These are phyloP conservation scores for Pezicula rhizophila DNA, from an alignment of 2,329 filamentous ascomycete genomes.

Conservation along the genomic window DNA sequence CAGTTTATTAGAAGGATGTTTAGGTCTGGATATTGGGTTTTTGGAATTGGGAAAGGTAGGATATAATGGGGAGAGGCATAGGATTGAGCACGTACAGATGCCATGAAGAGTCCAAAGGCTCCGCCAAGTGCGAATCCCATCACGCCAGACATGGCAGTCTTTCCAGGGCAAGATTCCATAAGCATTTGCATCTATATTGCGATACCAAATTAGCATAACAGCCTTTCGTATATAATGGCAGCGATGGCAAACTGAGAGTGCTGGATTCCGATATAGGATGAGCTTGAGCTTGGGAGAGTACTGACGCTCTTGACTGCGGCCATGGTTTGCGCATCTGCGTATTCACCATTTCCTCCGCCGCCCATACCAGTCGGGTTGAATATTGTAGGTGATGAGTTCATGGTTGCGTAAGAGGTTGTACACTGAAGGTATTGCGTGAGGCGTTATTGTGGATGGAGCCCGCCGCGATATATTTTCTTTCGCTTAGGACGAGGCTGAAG, in stretches of 20 bases:
- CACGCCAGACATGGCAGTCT: slow-evolving; percentile 81
- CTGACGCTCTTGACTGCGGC: slow-evolving; percentile 26
- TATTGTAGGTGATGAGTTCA: neutral
- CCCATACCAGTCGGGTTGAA: neutral
- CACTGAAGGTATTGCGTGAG: too few species aligned
- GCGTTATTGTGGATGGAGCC: too few species aligned
- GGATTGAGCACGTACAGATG: slow-evolving; percentile 58
- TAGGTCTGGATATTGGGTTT: neutral
- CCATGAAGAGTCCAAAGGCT: slow-evolving; percentile 96
- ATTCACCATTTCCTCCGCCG: slow-evolving; percentile 8
- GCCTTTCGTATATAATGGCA: neutral
- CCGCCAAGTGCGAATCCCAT: slow-evolving; percentile 94
- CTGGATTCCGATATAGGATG: neutral
- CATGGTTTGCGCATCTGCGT: slow-evolving; percentile 22
- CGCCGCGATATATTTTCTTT: too few species aligned
- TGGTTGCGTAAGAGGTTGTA: neutral
- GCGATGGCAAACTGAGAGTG: neutral
- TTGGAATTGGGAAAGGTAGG: neutral
- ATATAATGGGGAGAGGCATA: slow-evolving; percentile 1
- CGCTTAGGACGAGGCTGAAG: too few species aligned
- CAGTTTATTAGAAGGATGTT: neutral
- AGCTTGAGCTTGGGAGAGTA: slow-evolving; percentile 2
- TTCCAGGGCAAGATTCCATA: slow-evolving; percentile 90
- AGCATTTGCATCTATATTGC: slow-evolving; percentile 25
- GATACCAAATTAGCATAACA: slow-evolving; percentile 2